Percentiles rank a stretch among this genome's conserved stretches.
phyloP scores from a whole-genome alignment of 805 yeast genomes.

The Metschnikowia continentalis region DNA sequence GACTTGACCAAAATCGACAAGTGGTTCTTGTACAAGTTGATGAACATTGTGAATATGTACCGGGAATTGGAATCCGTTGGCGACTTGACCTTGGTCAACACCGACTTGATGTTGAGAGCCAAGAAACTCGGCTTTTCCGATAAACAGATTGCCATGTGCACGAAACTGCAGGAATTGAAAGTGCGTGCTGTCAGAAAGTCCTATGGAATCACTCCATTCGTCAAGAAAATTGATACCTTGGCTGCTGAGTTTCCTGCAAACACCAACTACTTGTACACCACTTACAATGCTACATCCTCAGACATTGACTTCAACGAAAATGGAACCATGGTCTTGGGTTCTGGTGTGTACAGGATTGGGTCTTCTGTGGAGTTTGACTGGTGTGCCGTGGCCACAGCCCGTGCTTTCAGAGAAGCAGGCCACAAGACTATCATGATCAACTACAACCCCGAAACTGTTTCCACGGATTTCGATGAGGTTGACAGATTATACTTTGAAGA shows the following conservation, averaged over 20 bases:
- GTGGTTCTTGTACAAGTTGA: conserved; percentile 91
- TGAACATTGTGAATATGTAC: conserved; percentile 90
- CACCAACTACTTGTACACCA: conserved; percentile 92
- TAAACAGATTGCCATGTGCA: conserved; percentile 80
- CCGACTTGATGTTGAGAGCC: conserved; percentile 69
- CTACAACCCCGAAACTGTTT: conserved; percentile 97
- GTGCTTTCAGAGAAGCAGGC: conserved; percentile 85
- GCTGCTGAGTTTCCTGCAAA: conserved; percentile 99
- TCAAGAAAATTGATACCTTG: conserved; percentile 92
- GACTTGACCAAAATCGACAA: conserved; percentile 89
- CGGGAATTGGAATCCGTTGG: conserved; percentile 67
- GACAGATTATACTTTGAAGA: conserved; percentile 97
- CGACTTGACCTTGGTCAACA: conserved; percentile 51
- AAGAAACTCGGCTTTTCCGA: conserved; percentile 95
- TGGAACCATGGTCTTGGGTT: conserved; percentile 92
- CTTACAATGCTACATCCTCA: conserved; percentile 84
- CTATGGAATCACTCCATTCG: conserved; percentile 83
- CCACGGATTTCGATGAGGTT: conserved; percentile 97
- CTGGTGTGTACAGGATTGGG: conserved; percentile 99
- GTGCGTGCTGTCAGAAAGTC: conserved; percentile 80
- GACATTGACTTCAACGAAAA: conserved; percentile 84
- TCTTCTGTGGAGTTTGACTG: conserved; percentile 98
- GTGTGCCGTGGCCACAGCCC: conserved; percentile 98
- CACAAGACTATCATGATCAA: conserved; percentile 92
- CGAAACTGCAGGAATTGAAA: conserved; percentile 68